Conservation (phyloP, 2,329 filamentous ascomycete genomes). For the Endoconidiophora polonica region DNA sequence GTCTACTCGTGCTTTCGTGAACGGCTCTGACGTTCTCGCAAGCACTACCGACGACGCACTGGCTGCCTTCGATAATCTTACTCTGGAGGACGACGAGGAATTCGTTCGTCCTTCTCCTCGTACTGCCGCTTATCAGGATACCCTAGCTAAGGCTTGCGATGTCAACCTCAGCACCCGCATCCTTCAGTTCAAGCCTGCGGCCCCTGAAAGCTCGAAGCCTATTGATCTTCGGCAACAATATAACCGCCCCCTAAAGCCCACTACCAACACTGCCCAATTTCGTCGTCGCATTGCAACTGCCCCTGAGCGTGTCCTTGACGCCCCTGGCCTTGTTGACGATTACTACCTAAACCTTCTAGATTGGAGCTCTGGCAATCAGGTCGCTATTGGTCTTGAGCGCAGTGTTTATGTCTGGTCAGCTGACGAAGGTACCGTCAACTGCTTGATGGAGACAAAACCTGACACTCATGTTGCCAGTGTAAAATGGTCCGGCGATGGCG, state of each 20-base stretch:
- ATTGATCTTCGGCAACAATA: constrained; percentile 96
- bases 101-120: constrained; percentile 65
- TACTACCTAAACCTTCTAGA: constrained; percentile 98
- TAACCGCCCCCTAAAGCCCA: constrained; percentile 81
- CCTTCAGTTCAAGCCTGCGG: constrained; percentile 91
- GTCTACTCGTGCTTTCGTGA: constrained; percentile 42
- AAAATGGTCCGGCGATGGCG: constrained; percentile 95
- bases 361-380: constrained; percentile 96
- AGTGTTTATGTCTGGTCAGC: constrained; percentile 98
- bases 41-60: constrained; percentile 66
- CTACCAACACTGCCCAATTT: constrained; percentile 64
- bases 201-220: constrained; percentile 95
- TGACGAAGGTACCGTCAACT: constrained; percentile 76
- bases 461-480: constrained; percentile 97
- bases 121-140: constrained; percentile 80
- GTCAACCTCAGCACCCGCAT: constrained; percentile 90
- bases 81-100: constrained; percentile 55
- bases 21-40: constrained; percentile 51
- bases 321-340: constrained; percentile 88
- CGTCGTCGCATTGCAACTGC: constrained; percentile 84
- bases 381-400: constrained; percentile 91
- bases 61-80: constrained; percentile 64
- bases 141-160: constrained; percentile 76
- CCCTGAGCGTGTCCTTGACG: constrained; percentile 89
- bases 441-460: constrained; percentile 67